These are phyloP conservation scores for Arabidopsis suecica DNA, from an alignment of 345 rosid genomes.

Conservation along the genomic window DNA sequence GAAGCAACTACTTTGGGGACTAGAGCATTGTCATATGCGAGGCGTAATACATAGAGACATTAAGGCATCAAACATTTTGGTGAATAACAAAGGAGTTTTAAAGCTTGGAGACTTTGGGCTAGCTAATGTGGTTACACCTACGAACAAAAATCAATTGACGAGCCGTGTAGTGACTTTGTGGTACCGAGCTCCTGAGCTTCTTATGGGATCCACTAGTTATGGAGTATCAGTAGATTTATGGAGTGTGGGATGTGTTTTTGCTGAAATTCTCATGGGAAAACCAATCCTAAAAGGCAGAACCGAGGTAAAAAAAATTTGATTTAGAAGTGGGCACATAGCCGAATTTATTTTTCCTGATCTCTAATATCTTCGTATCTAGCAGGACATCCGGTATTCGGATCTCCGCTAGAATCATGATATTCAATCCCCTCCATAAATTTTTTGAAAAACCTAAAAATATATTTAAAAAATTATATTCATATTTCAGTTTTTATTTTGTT, in stretches of 20 bases:
- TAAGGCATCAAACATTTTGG: slow-evolving; percentile 72
- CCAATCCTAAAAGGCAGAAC: slow-evolving; percentile 85
- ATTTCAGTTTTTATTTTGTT: too few relatives aligned
- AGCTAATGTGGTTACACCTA: slow-evolving; percentile 59
- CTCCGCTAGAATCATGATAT: too few relatives aligned
- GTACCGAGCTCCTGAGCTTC: slow-evolving; percentile 88
- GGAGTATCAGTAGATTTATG: slow-evolving; percentile 72
- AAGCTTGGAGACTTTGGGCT: slow-evolving; percentile 81
- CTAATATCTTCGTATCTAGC: too few relatives aligned
- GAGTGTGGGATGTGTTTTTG: slow-evolving; percentile 86
- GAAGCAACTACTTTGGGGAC: slow-evolving; percentile 68
- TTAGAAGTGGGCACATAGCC: not conserved
- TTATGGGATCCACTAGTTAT: slow-evolving; percentile 80
- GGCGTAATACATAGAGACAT: slow-evolving; percentile 82
- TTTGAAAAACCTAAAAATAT: too few relatives aligned
- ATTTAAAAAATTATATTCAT: too few relatives aligned
- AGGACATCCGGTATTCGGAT: too few relatives aligned
- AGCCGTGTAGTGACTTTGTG: slow-evolving; percentile 85
- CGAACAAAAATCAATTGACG: slow-evolving; percentile 60
- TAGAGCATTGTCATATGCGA: slow-evolving; percentile 76
- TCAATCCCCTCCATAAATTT: too few relatives aligned
- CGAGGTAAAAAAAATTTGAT: slow-evolving; percentile 51
- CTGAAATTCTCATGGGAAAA: slow-evolving; percentile 65
- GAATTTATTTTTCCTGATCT: not conserved
- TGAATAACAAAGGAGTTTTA: slow-evolving; percentile 69